phyloP scores from a whole-genome alignment of 805 yeast genomes.

The Kregervanrija pseudodelftensis region DNA sequence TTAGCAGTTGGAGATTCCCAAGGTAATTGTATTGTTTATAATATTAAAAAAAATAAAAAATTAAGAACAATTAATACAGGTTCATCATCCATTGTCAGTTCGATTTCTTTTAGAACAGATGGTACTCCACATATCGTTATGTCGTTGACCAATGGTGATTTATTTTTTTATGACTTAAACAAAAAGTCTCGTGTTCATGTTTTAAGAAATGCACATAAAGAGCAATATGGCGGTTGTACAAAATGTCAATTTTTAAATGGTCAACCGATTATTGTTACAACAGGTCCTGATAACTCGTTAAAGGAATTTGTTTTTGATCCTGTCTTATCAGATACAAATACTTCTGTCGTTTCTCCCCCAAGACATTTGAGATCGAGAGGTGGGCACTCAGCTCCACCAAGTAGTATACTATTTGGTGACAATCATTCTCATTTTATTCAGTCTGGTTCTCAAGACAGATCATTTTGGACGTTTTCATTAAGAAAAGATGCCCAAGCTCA shows the following conservation, averaged over 20 bases:
- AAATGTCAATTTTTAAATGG: conserved; percentile 75
- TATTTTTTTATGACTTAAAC: conserved; percentile 78
- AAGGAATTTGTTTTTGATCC: conserved; percentile 95
- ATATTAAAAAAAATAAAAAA: conserved; percentile 57
- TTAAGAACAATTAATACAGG: conserved; percentile 46
- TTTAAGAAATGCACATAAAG: conserved; percentile 65
- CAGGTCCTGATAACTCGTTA: conserved; percentile 85
- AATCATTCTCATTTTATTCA: conserved; percentile 72
- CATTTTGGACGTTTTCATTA: conserved; percentile 87
- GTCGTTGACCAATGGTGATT: conserved; percentile 73
- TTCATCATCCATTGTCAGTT: conserved; percentile 35
- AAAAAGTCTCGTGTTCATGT: conserved; percentile 68
- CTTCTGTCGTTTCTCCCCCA: conserved; percentile 76
- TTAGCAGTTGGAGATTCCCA: conserved; percentile 67
- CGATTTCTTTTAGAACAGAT: conserved; percentile 87
- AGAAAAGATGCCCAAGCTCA: conserved; percentile 96
- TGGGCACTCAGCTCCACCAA: conserved; percentile 94
- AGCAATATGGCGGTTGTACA: conserved; percentile 69
- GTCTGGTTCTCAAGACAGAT: conserved; percentile 79
- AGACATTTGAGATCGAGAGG: conserved; percentile 89
- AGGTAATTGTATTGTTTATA: conserved; percentile 61
- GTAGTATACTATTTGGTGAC: conserved; percentile 64
- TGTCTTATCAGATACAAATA: conserved; percentile 56
- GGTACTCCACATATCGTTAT: conserved; percentile 78
- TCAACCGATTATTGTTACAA: conserved; percentile 82